phyloP scores from a whole-genome alignment of 163 green algal species.

The Volvox carteri region DNA sequence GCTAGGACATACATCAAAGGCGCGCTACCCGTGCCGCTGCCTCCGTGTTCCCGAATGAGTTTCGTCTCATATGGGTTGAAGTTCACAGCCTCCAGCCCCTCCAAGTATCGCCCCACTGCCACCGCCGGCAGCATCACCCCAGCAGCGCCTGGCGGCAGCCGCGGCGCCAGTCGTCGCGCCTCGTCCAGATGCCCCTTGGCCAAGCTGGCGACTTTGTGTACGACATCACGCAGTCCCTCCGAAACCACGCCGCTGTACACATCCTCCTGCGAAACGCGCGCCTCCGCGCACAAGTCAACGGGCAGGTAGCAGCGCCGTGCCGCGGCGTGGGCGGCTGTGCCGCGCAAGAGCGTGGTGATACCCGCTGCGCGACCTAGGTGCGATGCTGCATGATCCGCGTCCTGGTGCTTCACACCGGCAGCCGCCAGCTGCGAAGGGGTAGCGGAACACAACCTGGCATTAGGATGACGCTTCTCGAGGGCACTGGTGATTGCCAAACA shows the following conservation, averaged over 20 bases:
- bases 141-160: conserved; percentile 58
- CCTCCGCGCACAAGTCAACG: conserved; percentile 75
- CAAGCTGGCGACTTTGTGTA: conserved; percentile 73
- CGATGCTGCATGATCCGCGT: conserved; percentile 85
- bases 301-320: conserved; percentile 78
- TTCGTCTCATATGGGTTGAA: conserved; percentile 80
- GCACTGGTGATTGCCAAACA: too few relatives aligned
- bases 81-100: conserved; percentile 74
- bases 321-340: conserved; percentile 69
- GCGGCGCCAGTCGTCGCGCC: conserved; percentile 63
- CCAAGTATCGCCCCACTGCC: conserved; percentile 74
- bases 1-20: conserved; percentile 73
- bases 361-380: conserved; percentile 90
- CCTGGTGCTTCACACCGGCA: conserved; percentile 60
- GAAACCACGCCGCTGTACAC: conserved; percentile 72
- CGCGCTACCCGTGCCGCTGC: neutral
- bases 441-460: neutral
- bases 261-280: conserved; percentile 77
- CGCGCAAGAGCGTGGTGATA: conserved; percentile 78
- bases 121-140: conserved; percentile 79
- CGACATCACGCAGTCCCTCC: conserved; percentile 77
- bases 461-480: too few relatives aligned
- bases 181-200: conserved; percentile 84
- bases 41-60: conserved; percentile 59
- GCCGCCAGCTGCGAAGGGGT: conserved; percentile 68